Percentiles rank a stretch among this genome's conserved stretches.
phyloP scores from a whole-genome alignment of 179 eudicot species.

The Beta macrorhiza region DNA sequence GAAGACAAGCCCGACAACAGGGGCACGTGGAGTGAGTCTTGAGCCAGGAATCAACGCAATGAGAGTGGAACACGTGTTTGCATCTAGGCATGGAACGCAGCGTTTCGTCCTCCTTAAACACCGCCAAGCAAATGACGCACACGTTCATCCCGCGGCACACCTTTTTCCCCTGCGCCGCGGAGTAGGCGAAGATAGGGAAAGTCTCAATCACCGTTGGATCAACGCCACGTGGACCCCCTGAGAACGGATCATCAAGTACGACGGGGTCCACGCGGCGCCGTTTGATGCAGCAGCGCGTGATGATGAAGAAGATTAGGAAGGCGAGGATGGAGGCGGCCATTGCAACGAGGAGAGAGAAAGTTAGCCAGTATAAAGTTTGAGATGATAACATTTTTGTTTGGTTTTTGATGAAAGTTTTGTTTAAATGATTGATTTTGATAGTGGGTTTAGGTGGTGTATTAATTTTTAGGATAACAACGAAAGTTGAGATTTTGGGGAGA shows the following conservation, averaged over 20 bases:
- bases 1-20: slow-evolving; percentile 36
- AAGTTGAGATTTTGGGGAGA: slow-evolving; percentile 11
- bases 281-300: slow-evolving; percentile 23
- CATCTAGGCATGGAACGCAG: slow-evolving; percentile 41
- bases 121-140: slow-evolving; percentile 68
- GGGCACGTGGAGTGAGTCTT: slow-evolving; percentile 42
- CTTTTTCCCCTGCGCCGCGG: slow-evolving; percentile 23
- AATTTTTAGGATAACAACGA: background rate
- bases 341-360: slow-evolving; percentile 25
- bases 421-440: slow-evolving; percentile 33
- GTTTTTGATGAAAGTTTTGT: no score
- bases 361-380: slow-evolving; percentile 18
- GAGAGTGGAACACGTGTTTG: slow-evolving; percentile 35
- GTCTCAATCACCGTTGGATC: slow-evolving; percentile 31
- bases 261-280: slow-evolving; percentile 17
- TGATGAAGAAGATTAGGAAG: slow-evolving; percentile 19
- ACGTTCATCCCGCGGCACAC: slow-evolving; percentile 35
- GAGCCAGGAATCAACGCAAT: slow-evolving; percentile 37
- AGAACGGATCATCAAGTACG: slow-evolving; percentile 15
- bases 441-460: slow-evolving; percentile 26
- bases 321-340: slow-evolving; percentile 6
- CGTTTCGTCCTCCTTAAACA: slow-evolving; percentile 60
- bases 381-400: slow-evolving; percentile 14
- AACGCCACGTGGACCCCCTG: slow-evolving; percentile 33
- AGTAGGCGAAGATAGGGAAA: slow-evolving; percentile 26